Base-by-base conservation (phyloP, 495 filamentous ascomycete genomes). In the Penicillium maclennaniae region DNA sequence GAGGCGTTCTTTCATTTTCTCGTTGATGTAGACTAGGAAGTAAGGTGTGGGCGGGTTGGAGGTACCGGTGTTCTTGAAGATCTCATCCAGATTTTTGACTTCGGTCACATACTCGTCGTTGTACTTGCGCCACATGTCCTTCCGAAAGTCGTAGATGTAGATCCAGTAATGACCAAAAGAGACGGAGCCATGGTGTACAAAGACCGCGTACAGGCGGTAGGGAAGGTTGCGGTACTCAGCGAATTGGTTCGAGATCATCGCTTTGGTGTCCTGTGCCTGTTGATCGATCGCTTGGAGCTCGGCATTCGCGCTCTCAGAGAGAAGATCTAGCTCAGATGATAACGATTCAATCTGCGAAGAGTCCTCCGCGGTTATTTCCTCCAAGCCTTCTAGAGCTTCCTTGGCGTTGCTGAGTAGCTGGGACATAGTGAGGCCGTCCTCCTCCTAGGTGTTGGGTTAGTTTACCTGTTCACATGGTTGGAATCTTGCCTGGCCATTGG, bases 91-190 rank as follows among this genome's bases (percentile, higher is more conserved):
- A 61, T 82, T 78, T 27, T 66, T 82, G 59, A 88, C 81, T 53
- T 87, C 82, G 0, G 83, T 84, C 25, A 98, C 91, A 19, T 77
- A 75, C 23, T 85, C 85, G 62, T 98, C 93, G 66, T 98, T 97
- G 76, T 97, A 98, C 61, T 88, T 89, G 45, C 89, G 86, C 91
- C 93, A 98, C 42, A 92, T 70, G 16, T 86, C 75, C 34, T 80
- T 77, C 48, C 83, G 76, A 66, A 95, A 95, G 68, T 97, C 93
- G 63, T 83, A 86, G 59, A 98, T 95, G 78, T 91, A 97, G 52
- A 97, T 91, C 83, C 89, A 99, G 73, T 97, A 99, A 68, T 98
- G 93, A 1, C 93, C 93, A 45, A 86, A 87, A 16, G 69, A 72
- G 2, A 78, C 81, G 37, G 74, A 78, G 7, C 82, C 95, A 5